phyloP scores from a whole-genome alignment of 768 basidiomycete genomes.

The Lactifluus pinguis region DNA sequence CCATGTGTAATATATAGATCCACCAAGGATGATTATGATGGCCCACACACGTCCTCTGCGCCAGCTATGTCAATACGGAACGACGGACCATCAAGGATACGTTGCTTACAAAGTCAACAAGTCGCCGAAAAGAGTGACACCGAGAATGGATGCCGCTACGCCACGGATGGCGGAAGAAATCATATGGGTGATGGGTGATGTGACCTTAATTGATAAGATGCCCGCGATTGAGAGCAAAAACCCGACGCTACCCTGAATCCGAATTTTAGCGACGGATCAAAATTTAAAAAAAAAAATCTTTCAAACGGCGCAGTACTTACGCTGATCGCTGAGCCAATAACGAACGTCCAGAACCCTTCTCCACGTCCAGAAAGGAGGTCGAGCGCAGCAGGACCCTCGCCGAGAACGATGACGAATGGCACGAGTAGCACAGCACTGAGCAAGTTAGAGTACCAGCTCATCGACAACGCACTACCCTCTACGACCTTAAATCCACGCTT shows the following conservation, averaged over 20 bases:
- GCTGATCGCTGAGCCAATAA: conserved; percentile 73
- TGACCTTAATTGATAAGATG: conserved; percentile 91
- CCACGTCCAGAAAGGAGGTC: conserved; percentile 44
- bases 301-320: conserved; percentile 31
- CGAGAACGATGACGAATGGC: conserved; percentile 65
- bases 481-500: conserved; percentile 78
- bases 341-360: conserved; percentile 51
- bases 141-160: conserved; percentile 82
- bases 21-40: conserved; percentile 70
- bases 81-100: not conserved
- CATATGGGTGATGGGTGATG: conserved; percentile 97
- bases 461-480: conserved; percentile 70
- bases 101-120: conserved; percentile 60
- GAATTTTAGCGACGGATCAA: not conserved
- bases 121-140: conserved; percentile 73
- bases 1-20: conserved; percentile 85
- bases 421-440: conserved; percentile 63
- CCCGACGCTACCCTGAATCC: conserved; percentile 63
- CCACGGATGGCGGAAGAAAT: conserved; percentile 92
- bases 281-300: too few relatives aligned
- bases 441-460: conserved; percentile 91
- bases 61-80: not conserved
- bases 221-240: conserved; percentile 95
- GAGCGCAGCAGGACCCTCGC: conserved; percentile 59
- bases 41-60: conserved; percentile 71